Conservation (phyloP, 2,329 filamentous ascomycete genomes). For the Trichocomaceae sp. region DNA sequence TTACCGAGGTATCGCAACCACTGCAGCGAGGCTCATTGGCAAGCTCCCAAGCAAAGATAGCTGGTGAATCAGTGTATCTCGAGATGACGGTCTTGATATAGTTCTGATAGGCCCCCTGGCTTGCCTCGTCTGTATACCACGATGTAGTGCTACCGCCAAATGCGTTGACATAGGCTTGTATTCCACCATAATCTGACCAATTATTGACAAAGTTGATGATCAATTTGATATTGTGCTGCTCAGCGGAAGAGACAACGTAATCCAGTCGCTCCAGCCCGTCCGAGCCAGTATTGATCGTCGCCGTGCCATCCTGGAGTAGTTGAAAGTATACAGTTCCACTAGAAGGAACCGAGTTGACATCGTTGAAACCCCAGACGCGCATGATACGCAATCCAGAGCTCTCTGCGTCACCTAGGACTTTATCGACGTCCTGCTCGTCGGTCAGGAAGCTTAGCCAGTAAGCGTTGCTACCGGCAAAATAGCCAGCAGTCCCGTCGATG, state of each 20-base stretch:
- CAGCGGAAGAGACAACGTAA: constrained; percentile 56
- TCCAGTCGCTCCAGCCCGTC: constrained; percentile 60
- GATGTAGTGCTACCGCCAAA: constrained; percentile 48
- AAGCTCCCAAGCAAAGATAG: constrained; percentile 63
- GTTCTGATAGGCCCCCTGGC: constrained; percentile 54
- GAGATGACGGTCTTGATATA: constrained; percentile 56
- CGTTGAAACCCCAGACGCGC: constrained; percentile 51
- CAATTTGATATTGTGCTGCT: constrained; percentile 54
- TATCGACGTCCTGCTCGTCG: constrained; percentile 45
- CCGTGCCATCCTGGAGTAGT: constrained; percentile 27
- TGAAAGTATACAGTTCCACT: constrained; percentile 43
- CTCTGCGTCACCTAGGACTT: constrained; percentile 27
- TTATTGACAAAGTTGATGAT: constrained; percentile 58
- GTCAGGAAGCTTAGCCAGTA: constrained; percentile 49
- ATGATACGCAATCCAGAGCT: constrained; percentile 44
- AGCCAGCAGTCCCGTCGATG: constrained; percentile 35
- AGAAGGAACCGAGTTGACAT: constrained; percentile 36
- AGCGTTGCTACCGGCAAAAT: constrained; percentile 46
- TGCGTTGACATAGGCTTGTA: constrained; percentile 51
- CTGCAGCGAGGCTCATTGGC: constrained; percentile 61
- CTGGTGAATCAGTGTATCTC: constrained; percentile 53
- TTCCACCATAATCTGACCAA: constrained; percentile 63
- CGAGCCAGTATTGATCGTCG: constrained; percentile 56
- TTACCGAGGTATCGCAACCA: constrained; percentile 51
- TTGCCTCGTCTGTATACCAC: constrained; percentile 53